Conservation (phyloP, 495 filamentous ascomycete genomes). For the Talaromyces borbonicus region DNA sequence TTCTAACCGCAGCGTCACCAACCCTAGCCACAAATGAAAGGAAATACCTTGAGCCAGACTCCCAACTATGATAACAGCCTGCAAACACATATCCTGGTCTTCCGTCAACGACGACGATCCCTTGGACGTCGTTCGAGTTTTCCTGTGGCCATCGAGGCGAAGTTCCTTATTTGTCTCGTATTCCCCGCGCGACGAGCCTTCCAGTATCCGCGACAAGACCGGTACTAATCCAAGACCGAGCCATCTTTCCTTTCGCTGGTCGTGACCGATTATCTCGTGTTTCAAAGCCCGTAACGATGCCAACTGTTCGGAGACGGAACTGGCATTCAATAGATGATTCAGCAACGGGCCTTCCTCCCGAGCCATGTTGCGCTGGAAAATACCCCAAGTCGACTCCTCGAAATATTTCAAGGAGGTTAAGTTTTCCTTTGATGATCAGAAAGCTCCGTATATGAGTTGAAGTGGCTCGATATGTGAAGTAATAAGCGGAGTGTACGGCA, state of each 20-base stretch:
- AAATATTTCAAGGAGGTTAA: too few species aligned
- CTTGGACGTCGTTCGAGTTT: not conserved
- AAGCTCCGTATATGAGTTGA: too few species aligned
- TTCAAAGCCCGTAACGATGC: conserved; percentile 62
- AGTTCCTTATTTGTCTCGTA: conserved; percentile 27
- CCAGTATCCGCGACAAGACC: conserved; percentile 53
- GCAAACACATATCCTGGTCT: conserved; percentile 59
- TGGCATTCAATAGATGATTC: conserved; percentile 50
- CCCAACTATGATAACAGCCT: conserved; percentile 69
- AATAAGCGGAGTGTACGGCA: too few species aligned
- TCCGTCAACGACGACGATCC: conserved; percentile 18
- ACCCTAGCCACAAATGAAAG: too few species aligned
- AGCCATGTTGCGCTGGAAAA: conserved; percentile 27
- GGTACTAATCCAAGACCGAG: conserved; percentile 60
- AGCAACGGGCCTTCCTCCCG: conserved; percentile 44
- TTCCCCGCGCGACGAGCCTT: conserved; percentile 14
- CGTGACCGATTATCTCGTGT: conserved; percentile 83
- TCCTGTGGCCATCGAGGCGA: conserved; percentile 20
- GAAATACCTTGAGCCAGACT: conserved; percentile 73
- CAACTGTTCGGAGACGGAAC: conserved; percentile 50
- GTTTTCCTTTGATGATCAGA: too few species aligned
- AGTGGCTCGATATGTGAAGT: too few species aligned
- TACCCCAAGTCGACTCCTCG: too few species aligned
- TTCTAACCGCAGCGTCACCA: too few species aligned
- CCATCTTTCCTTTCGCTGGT: conserved; percentile 73